Evolutionary conservation across 768 basidiomycete genomes (phyloP), one percentile per base, ranked within the genome.

Genomic region (Strobilomyces dryophilus): DNA sequence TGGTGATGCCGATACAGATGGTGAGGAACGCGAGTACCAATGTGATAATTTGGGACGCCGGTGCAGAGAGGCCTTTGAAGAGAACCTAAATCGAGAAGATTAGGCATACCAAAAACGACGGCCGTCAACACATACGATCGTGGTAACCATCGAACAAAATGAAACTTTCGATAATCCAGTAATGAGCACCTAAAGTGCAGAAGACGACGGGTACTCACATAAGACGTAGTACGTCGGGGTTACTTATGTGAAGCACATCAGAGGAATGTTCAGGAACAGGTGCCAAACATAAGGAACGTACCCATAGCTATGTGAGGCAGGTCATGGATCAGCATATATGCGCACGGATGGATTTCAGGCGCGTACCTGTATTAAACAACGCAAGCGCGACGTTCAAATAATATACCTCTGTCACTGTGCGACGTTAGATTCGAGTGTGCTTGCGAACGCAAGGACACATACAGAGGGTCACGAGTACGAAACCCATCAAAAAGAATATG

Each of bases 351-450:
- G 21, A 42, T 17, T 45, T 44, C 35, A 17, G 12, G 35, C 59
- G 60, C 83, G 57, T 56, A 86, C 87, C 88, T 50, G 89, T 90
- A 72, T 97, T 95, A 78, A 94, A 98, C 34, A 98, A 74, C 52
- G 94, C 97, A 54, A 99, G 83, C 17, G 97, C 97, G 54, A 94
- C 85, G 71, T 97, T 98, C 54, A 98, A 79, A 73, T 92, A 98
- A 71, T 90, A 95, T 63, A 98, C 90, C 69, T 98, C 95, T 53
- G 85, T 85, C 52, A 93, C 87, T 89, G 51, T 17, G 42, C 14
- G 39, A 44, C 17, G 43, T 65, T 46, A 67, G 31, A 4, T 17
- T 17, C 18, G 7, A 45, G 11, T 45, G n/a, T 8, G 1, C 39
- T 34, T 17, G 6, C 40, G 6, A 17, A 35, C 8, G 14, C 18